A percentile compares a stretch with the other conserved stretches of the same genome.
These are phyloP conservation scores for Diaporthe destruens DNA, from an alignment of 2,329 filamentous ascomycete genomes.

Conservation along the genomic window DNA sequence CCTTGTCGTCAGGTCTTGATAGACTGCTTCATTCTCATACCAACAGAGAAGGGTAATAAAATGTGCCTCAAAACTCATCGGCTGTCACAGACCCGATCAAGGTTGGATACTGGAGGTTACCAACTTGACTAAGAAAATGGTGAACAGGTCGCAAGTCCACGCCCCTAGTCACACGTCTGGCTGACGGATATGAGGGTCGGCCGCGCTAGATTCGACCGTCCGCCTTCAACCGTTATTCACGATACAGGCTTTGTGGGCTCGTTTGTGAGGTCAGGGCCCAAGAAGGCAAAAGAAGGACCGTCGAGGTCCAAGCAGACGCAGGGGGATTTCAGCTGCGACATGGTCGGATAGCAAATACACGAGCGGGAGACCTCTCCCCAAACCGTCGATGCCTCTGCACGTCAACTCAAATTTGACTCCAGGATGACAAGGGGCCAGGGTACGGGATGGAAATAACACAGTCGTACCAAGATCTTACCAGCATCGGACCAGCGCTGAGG, in stretches of 20 bases:
- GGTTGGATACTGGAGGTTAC: not conserved
- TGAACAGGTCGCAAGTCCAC: too few species aligned
- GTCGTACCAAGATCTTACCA: slow-evolving; percentile 18
- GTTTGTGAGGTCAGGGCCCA: not conserved
- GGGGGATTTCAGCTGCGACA: not conserved
- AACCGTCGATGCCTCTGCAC: not conserved
- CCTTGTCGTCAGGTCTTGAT: not conserved
- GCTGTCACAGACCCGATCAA: not conserved
- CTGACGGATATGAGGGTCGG: too few species aligned
- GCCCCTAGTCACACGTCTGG: not conserved
- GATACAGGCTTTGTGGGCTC: not conserved
- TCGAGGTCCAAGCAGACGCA: not conserved
- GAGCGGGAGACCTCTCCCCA: too few species aligned
- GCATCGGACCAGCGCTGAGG: slow-evolving; percentile 26
- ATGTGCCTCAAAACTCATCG: not conserved
- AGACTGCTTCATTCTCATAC: not conserved
- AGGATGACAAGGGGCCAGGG: not conserved
- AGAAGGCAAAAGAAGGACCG: not conserved
- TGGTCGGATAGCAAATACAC: not conserved
- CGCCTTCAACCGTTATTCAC: not conserved
- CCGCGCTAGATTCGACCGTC: not conserved
- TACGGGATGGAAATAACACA: not conserved
- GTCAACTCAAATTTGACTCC: not conserved
- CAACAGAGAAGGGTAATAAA: not conserved
- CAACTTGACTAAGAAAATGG: not conserved